Percentiles rank a stretch among this genome's conserved stretches.
These are phyloP conservation scores for Penicilliopsis zonata DNA, from an alignment of 495 filamentous ascomycete species.

Conservation along the genomic window DNA sequence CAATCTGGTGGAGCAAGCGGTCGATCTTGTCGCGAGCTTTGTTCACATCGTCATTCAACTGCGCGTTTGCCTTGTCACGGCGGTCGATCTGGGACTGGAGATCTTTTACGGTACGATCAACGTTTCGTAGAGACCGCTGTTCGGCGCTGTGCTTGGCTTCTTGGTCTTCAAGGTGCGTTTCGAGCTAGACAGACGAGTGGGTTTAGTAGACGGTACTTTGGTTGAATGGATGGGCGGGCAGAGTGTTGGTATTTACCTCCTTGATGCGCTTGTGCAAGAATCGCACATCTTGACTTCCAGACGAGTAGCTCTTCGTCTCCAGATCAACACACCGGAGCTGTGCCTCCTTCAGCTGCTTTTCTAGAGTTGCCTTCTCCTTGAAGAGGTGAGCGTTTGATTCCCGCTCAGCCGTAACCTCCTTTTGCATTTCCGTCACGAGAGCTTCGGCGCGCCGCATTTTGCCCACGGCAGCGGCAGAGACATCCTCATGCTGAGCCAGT, in stretches of 20 bases:
- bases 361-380: slow-evolving; percentile 83
- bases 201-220: slow-evolving; percentile 7
- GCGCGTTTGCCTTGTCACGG: slow-evolving; percentile 69
- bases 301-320: slow-evolving; percentile 94
- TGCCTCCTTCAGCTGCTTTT: slow-evolving; percentile 84
- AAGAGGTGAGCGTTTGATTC: slow-evolving; percentile 74
- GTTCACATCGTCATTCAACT: slow-evolving; percentile 69
- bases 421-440: slow-evolving; percentile 77
- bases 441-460: slow-evolving; percentile 98
- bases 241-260: slow-evolving; percentile 62
- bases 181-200: slow-evolving; percentile 73
- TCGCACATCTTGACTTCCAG: slow-evolving; percentile 83
- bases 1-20: slow-evolving; percentile 77
- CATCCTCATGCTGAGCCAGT: slow-evolving; percentile 87
- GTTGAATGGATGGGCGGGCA: not conserved
- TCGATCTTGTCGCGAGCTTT: slow-evolving; percentile 82
- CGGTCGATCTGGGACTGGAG: slow-evolving; percentile 87
- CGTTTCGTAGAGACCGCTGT: slow-evolving; percentile 77
- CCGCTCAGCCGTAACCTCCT: slow-evolving; percentile 84
- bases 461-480: slow-evolving; percentile 82
- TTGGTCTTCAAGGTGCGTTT: slow-evolving; percentile 79
- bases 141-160: slow-evolving; percentile 66
- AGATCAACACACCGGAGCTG: slow-evolving; percentile 84
- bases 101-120: slow-evolving; percentile 90
- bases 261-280: slow-evolving; percentile 92